A percentile compares a stretch with the other conserved stretches of the same genome.
These are phyloP conservation scores for Gleditsia sinensis DNA, from an alignment of 306 rosid species.

Conservation along the genomic window DNA sequence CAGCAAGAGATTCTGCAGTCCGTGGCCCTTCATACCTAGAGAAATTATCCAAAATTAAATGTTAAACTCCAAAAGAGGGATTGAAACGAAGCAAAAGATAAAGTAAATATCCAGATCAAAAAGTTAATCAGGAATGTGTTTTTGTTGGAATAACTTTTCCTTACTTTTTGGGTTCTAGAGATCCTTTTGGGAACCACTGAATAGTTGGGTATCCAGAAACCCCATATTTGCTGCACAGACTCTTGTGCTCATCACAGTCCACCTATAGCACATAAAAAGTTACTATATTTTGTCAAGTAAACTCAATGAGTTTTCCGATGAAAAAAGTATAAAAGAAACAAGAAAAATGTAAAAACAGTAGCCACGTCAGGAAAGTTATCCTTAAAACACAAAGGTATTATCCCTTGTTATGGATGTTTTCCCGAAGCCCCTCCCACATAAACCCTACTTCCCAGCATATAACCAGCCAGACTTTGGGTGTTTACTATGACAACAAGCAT, in stretches of 20 bases:
- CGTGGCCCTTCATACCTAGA: constrained; percentile 88
- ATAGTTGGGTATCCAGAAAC: constrained; percentile 91
- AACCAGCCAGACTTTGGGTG: neutral
- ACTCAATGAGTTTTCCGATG: neutral
- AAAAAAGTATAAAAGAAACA: constrained; percentile 7
- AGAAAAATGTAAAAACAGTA: constrained; percentile 8
- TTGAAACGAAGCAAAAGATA: neutral
- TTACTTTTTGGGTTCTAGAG: constrained; percentile 95
- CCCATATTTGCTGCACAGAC: constrained; percentile 50
- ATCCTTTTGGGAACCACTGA: constrained; percentile 96
- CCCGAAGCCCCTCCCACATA: neutral
- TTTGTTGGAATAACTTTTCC: constrained; percentile 21
- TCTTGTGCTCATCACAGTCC: constrained; percentile 63
- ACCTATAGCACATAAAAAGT: constrained; percentile 43
- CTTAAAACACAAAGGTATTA: neutral
- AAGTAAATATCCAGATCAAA: constrained; percentile 6
- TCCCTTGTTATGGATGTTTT: neutral
- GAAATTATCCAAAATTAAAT: constrained; percentile 25
- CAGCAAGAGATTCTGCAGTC: constrained; percentile 80
- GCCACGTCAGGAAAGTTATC: neutral
- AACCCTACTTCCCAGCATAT: neutral
- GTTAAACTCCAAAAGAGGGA: constrained; percentile 9
- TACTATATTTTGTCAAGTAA: constrained; percentile 12
- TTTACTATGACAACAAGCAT: neutral
- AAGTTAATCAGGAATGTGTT: constrained; percentile 16